phyloP scores from a whole-genome alignment of 78 protist genomes.

The Dictyostelium citrinum region DNA sequence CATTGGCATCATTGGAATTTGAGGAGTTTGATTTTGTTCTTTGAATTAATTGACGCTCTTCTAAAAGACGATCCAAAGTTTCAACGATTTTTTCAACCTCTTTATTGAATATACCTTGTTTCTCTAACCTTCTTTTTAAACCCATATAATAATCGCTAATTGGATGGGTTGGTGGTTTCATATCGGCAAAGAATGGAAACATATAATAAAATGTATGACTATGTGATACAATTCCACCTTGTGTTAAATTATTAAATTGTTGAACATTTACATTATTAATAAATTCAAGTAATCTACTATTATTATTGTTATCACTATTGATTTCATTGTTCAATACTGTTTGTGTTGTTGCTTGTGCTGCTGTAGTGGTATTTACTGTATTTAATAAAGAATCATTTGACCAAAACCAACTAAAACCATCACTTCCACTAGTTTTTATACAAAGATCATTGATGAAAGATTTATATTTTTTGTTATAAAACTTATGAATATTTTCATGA shows the following conservation, averaged over 20 bases:
- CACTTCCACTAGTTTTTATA: neutral
- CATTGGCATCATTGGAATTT: neutral
- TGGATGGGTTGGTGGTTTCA: constrained; percentile 64
- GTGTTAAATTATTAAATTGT: constrained; percentile 46
- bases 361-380: neutral
- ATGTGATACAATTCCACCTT: constrained; percentile 48
- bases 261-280: neutral
- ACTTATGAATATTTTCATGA: constrained; percentile 36
- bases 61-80: constrained; percentile 48
- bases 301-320: neutral
- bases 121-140: constrained; percentile 22
- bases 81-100: constrained; percentile 61
- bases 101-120: constrained; percentile 48
- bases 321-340: neutral
- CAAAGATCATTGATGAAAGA: constrained; percentile 19
- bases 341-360: neutral
- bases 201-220: constrained; percentile 28
- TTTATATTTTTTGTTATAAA: neutral
- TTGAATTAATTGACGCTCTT: constrained; percentile 24
- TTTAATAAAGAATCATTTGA: neutral
- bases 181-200: constrained; percentile 34
- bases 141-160: constrained; percentile 44
- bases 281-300: constrained; percentile 1
- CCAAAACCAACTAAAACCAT: constrained; percentile 26
- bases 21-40: neutral